These are phyloP conservation scores for Candolleomyces eurysporus DNA, from an alignment of 768 basidiomycete genomes.

Conservation along the genomic window DNA sequence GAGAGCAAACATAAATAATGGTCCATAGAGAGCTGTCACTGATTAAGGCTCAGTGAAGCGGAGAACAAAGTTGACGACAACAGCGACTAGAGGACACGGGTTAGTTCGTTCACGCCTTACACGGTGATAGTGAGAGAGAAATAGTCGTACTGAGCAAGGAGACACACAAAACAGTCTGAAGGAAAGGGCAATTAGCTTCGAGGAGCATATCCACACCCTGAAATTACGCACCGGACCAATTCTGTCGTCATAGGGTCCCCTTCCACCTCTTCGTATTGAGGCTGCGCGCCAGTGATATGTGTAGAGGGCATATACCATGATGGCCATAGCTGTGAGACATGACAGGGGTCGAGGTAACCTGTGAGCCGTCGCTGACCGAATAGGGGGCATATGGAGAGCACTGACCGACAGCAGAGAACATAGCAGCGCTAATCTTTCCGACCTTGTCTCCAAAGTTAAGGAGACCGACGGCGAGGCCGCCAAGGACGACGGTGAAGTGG, in stretches of 20 bases:
- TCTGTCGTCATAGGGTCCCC: conserved; percentile 96
- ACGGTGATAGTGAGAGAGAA: not conserved
- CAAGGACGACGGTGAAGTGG: conserved; percentile 96
- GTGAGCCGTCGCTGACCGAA: not conserved
- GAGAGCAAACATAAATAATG: no score
- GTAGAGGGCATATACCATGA: conserved; percentile 94
- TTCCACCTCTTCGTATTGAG: conserved; percentile 86
- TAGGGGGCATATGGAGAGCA: not conserved
- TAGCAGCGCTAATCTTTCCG: conserved; percentile 91
- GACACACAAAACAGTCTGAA: conserved; percentile 77
- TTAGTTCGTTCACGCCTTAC: not conserved
- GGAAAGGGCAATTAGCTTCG: not conserved
- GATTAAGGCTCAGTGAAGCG: conserved; percentile 57
- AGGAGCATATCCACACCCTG: conserved; percentile 6
- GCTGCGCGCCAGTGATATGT: conserved; percentile 97
- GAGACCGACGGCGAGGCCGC: conserved; percentile 92
- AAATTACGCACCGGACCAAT: conserved; percentile 79
- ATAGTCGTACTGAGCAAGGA: conserved; percentile 66
- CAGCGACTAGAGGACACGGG: conserved; percentile 54
- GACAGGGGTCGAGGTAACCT: no score
- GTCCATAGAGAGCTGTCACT: no score
- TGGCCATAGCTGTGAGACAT: conserved; percentile 72
- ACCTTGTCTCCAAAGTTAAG: conserved; percentile 98
- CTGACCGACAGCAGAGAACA: conserved; percentile 92
- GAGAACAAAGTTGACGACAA: conserved; percentile 82